Base-by-base conservation (phyloP, 2,329 filamentous ascomycete genomes). In the Monosporascus ibericus region DNA sequence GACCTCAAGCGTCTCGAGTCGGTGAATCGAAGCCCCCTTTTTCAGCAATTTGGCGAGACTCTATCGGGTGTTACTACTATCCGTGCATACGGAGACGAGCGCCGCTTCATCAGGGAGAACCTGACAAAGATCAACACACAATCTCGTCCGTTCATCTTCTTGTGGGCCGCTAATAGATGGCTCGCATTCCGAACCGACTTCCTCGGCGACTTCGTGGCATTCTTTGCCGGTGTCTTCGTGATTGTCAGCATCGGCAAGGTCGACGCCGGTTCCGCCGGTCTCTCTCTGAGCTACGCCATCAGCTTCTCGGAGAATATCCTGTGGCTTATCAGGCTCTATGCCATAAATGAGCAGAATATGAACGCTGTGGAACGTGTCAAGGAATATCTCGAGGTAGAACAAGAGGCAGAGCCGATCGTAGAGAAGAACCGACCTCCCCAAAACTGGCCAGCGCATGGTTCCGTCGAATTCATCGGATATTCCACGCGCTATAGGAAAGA, bases 321-420 rank as follows among this genome's bases (percentile, higher is more conserved):
- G 18, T 99, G 94, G 94, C 85, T 97, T 51, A 92, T 99, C 30
- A 86, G 94, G 47, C 79, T 96, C 15, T 99, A 99, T 68, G 87
- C 92, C 0, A 84, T 89, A 66, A 96, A 97, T 64, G 94, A 99
- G 72, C 94, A 99, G 71, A 97, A 96, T 72, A 97, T 99, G 94
- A 99, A 99, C 72, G 92, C 92, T 3, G 92, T 97, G 48, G 94
- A 99, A 72, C 89, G 94, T 65, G 87, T 99, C 66, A 95, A 96
- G 74, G 94, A 99, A 68, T 99, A 97, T 66, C 81, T 97, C 37
- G 90, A 97, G 44, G 88, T 99, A 1, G 92, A 97, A 62, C 92
- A 96, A 68, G 94, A 99, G 72, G 92, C 94, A 1, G 76, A 81
- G 0, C 78, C 88, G 1, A 76, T 95, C 40, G 81, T 95, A 40